phyloP scores from a whole-genome alignment of 2,329 filamentous ascomycete species.

The Monosporascus sp. region DNA sequence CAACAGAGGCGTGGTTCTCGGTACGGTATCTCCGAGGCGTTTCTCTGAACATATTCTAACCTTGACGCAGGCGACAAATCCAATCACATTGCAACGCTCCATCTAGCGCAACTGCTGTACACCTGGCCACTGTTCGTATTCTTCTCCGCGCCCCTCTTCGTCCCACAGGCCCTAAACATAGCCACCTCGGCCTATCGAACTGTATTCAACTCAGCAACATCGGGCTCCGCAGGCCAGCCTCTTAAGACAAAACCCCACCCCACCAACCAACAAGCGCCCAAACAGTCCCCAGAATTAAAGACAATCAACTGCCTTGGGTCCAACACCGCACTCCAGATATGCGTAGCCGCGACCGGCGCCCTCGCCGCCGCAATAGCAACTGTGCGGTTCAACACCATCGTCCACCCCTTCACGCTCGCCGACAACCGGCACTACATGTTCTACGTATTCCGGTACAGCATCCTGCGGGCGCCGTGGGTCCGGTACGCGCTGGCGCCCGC shows the following conservation, averaged over 20 bases:
- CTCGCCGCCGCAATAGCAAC: conserved; percentile 35
- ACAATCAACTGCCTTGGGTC: conserved; percentile 23
- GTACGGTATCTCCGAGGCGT: conserved; percentile 35
- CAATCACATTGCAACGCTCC: conserved; percentile 85
- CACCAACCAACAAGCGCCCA: not conserved
- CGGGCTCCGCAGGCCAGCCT: no score
- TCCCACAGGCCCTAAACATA: conserved; percentile 44
- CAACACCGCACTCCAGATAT: conserved; percentile 29
- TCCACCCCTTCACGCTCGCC: conserved; percentile 92
- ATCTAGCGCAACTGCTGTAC: conserved; percentile 90
- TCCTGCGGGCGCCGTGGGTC: conserved; percentile 58
- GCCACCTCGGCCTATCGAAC: conserved; percentile 9
- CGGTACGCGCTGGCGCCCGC: conserved; percentile 63
- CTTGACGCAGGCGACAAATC: conserved; percentile 71
- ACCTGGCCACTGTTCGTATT: conserved; percentile 87
- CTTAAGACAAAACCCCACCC: not conserved
- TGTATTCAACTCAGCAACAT: not conserved
- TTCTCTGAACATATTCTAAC: conserved; percentile 19
- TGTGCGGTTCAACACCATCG: conserved; percentile 80
- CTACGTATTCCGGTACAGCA: conserved; percentile 83
- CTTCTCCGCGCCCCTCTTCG: conserved; percentile 77
- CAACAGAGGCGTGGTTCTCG: conserved; percentile 90
- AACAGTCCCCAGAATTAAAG: conserved; percentile 4
- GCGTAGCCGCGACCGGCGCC: conserved; percentile 30
- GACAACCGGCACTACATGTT: conserved; percentile 98